Percentiles rank a stretch among this genome's conserved stretches.
Conservation (phyloP, 83 land plant species). For the Picea abies region DNA sequence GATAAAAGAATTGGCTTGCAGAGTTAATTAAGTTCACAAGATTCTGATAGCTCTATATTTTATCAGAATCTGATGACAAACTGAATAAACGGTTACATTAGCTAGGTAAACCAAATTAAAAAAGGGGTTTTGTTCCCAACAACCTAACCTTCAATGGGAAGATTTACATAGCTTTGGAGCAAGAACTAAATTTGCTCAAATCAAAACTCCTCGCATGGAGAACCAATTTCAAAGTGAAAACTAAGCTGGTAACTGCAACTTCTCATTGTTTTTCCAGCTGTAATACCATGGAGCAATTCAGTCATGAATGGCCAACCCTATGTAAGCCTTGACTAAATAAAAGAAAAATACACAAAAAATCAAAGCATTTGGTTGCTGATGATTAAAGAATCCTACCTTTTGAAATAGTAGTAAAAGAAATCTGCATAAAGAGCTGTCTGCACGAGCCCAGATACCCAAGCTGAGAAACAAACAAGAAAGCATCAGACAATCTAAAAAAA, state of each 20-base stretch:
- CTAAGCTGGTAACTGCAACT: conserved; percentile 77
- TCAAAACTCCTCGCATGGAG: neutral
- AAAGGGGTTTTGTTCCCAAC: conserved; percentile 2
- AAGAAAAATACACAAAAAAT: neutral
- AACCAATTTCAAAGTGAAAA: neutral
- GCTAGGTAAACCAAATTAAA: neutral
- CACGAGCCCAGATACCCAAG: conserved; percentile 77
- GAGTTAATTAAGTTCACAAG: neutral
- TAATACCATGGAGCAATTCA: conserved; percentile 16
- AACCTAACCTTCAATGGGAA: conserved; percentile 3
- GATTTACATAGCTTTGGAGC: conserved; percentile 10
- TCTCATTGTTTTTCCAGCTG: conserved; percentile 84
- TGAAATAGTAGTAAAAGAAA: conserved; percentile 83
- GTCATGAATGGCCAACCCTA: neutral
- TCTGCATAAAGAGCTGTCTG: conserved; percentile 88
- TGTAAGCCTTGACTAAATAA: neutral
- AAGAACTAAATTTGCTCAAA: neutral
- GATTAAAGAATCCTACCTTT: conserved; percentile 41
- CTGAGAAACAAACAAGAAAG: conserved; percentile 41
- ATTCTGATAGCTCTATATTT: neutral
- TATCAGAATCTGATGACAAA: neutral
- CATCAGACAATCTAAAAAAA: conserved; percentile 1
- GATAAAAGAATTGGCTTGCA: conserved; percentile 8
- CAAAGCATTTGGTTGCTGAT: neutral
- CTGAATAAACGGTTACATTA: neutral